Base-by-base conservation (phyloP, 2,329 filamentous ascomycete genomes). In the Trichophaea hybrida region DNA sequence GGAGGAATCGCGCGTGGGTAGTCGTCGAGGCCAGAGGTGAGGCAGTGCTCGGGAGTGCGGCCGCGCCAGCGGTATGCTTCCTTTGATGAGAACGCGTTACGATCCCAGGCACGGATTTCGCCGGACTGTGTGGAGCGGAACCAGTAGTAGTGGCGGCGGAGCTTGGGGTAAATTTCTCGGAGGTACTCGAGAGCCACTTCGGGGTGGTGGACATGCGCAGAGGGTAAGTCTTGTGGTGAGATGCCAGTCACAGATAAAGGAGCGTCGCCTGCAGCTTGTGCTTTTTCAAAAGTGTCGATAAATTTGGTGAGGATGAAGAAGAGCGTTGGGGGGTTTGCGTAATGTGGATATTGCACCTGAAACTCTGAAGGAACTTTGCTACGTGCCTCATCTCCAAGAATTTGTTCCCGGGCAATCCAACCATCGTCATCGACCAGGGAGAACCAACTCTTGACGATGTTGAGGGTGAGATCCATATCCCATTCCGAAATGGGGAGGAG, bases 401-500 rank as follows among this genome's bases (percentile, higher is more conserved):
- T 97, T 73, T 96, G 90, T 75, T 98, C 93, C 55, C 93, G 85
- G 2, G 84, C 88, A 70, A 98, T 97, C 93, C 93, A 98, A 57
- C 93, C 93, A 71, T 97, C 89, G 13, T 93, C 86, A 66, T 98
- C 93, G 80, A 97, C 95, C 15, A 94, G 80, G 65, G 84, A 88
- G 75, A 94, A 94, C 93, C 93, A 98, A 73, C 88, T 95, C 74
- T 85, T 87, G 63, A 97, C 80, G 65, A 98, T 88, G 64, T 96
- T 88, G 34, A 85, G 75, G 2, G 58, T 61, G 34, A 97, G 78
- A 69, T 96, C 90, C 56, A 89, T 81, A 70, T 98, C 93, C 86
- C 90, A 98, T 66, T 98, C 91, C 17, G 88, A 80, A 57, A 98
- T 84, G 1, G 90, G 90, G 52, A 95, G 76, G 38, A 98, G 76